Conservation (phyloP, 176 grass and related monocot species). For the Paspalum vaginatum region DNA sequence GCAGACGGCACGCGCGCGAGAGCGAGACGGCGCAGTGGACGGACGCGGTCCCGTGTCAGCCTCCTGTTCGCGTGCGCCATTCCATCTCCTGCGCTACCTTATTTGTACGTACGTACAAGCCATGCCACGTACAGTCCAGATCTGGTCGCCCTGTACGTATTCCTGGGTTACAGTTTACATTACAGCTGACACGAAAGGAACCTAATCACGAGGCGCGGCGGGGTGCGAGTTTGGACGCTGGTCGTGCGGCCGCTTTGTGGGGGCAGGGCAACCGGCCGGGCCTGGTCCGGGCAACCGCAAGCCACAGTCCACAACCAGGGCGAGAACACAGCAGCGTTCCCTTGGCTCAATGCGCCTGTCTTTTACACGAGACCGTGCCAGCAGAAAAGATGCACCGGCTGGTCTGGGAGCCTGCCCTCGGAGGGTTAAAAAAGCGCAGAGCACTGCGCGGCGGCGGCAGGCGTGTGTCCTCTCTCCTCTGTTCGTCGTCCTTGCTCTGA, state of each 20-base stretch:
- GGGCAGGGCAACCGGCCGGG: too few relatives aligned
- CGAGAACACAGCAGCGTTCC: not conserved
- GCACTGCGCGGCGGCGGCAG: not conserved
- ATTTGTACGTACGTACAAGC: not conserved
- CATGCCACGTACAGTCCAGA: not conserved
- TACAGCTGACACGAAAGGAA: constrained; percentile 3
- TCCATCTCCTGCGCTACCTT: not conserved
- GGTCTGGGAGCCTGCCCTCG: not conserved
- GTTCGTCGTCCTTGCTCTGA: not conserved
- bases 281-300: too few relatives aligned
- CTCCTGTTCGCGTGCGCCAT: not conserved
- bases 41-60: not conserved
- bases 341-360: not conserved
- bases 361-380: not conserved
- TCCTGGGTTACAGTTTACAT: not conserved
- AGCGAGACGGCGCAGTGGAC: constrained; percentile 6
- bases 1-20: not conserved
- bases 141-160: not conserved
- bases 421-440: too few relatives aligned
- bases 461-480: too few relatives aligned
- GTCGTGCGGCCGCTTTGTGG: too few relatives aligned
- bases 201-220: too few relatives aligned
- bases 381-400: not conserved
- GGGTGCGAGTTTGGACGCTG: too few relatives aligned
- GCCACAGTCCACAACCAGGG: too few relatives aligned